Evolutionary conservation across 164 flowering plant genomes (phyloP), one percentile per base, ranked within the genome.

Genomic region (Vitis riparia): DNA sequence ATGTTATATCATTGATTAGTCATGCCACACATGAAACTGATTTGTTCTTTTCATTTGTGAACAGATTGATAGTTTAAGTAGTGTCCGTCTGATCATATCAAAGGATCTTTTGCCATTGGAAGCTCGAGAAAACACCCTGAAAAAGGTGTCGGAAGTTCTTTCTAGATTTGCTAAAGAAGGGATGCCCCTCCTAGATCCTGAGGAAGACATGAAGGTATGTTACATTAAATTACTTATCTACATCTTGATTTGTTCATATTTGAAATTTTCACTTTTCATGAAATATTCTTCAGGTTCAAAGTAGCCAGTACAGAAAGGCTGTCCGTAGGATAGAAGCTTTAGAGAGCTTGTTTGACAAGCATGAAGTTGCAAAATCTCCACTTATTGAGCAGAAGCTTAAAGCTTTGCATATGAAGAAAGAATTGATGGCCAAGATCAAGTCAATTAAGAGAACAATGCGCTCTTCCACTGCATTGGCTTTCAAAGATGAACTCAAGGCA

Each of bases 401-500:
- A 75, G 88, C 80, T 49, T 72, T 93, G 53, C 89, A 93, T 77
- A 75, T 49, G 79, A 96, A 96, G 86, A 84, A 91, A 75, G 94
- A 92, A 69, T 73, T 96, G 68, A 84, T 85, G 2, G 85, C 90
- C 48, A 91, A 81, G 78, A 93, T 96, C 68, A 92, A 87, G 82
- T 80, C 87, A 51, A 77, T 89, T 55, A 90, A 81, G 83, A 89
- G 79, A 78, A 76, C 84, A 62, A 73, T 96, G 83, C 88, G 92
- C 12, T 68, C 89, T 59, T 90, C 98, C 13, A 81, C 97, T 52
- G 86, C 85, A 53, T 80, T 96, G 83, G 98, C 99, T 66, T 96
- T 96, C 65, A 93, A 93, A 79, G 98, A 92, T 86, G 99, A 96
- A 79, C 92, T 96, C 60, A 96, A 91, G 78, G 95, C 97, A 50